Conservation (phyloP, 257 asterid species). For the Capsicum rhomboideum region DNA sequence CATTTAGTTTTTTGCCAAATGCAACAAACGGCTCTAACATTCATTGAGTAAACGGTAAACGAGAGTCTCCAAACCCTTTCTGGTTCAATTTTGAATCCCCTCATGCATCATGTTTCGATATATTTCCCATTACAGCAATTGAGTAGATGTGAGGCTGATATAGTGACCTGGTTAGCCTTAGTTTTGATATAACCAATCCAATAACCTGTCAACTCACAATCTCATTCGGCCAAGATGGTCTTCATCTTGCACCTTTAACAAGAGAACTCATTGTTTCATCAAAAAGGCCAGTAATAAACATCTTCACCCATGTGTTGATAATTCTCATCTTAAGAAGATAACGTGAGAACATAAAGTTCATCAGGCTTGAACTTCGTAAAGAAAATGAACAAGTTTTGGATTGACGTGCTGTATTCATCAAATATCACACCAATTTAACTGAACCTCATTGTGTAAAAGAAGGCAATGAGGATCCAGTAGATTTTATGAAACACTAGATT, state of each 20-base stretch:
- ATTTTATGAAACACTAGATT: background rate
- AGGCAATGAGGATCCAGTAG: background rate
- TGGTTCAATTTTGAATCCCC: background rate
- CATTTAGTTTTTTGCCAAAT: background rate
- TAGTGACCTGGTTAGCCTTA: background rate
- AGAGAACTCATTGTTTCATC: background rate
- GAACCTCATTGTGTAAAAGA: background rate
- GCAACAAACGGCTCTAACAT: background rate
- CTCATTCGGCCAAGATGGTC: background rate
- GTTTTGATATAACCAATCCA: background rate
- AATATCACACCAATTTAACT: background rate
- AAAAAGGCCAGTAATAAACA: background rate
- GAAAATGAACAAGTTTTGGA: background rate
- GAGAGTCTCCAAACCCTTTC: background rate
- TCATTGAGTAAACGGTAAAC: background rate
- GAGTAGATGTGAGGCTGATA: background rate
- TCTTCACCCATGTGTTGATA: background rate
- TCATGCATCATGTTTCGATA: background rate
- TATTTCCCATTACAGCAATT: background rate
- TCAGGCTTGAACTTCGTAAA: background rate
- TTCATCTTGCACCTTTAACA: background rate
- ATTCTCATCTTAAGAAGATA: background rate
- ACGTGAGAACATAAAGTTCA: background rate
- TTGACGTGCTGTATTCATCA: background rate
- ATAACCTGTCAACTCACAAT: background rate